A percentile compares a stretch with the other conserved stretches of the same genome.
Conservation (phyloP, 164 flowering plant genomes). For the Magnolia officinalis region DNA sequence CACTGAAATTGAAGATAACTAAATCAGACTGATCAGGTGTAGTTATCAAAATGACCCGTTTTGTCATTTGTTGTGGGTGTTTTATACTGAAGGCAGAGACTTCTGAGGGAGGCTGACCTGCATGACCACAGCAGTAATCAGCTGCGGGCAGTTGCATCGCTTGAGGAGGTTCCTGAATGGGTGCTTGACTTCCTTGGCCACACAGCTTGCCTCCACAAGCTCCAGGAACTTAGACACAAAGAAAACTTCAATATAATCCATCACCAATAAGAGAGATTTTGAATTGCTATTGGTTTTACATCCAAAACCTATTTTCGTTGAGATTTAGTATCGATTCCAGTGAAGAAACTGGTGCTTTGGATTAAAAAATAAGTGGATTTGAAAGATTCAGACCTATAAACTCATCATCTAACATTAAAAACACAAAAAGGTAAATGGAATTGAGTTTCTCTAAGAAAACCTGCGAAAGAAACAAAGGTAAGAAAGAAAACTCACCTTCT, state of each 20-base stretch:
- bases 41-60: too few species aligned
- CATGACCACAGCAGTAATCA: constrained; percentile 40
- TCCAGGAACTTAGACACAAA: constrained; percentile 75
- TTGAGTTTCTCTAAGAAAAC: too few species aligned
- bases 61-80: too few species aligned
- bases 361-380: not conserved
- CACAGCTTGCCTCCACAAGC: constrained; percentile 77
- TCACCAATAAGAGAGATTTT: too few species aligned
- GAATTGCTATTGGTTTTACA: not conserved
- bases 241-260: too few species aligned
- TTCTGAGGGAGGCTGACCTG: constrained; percentile 42
- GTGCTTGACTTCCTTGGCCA: constrained; percentile 71
- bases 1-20: not conserved
- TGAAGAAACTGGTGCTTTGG: not conserved
- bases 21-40: not conserved
- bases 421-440: too few species aligned
- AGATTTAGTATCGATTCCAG: too few species aligned
- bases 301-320: not conserved
- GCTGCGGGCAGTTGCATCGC: constrained; percentile 67
- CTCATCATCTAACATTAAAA: too few species aligned
- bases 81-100: too few species aligned
- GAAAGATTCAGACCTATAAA: not conserved
- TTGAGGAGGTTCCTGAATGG: constrained; percentile 77
- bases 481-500: constrained; percentile 12
- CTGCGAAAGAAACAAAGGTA: too few species aligned